Base-by-base conservation (phyloP, 768 basidiomycete genomes). In the Tricholoma matsutake region DNA sequence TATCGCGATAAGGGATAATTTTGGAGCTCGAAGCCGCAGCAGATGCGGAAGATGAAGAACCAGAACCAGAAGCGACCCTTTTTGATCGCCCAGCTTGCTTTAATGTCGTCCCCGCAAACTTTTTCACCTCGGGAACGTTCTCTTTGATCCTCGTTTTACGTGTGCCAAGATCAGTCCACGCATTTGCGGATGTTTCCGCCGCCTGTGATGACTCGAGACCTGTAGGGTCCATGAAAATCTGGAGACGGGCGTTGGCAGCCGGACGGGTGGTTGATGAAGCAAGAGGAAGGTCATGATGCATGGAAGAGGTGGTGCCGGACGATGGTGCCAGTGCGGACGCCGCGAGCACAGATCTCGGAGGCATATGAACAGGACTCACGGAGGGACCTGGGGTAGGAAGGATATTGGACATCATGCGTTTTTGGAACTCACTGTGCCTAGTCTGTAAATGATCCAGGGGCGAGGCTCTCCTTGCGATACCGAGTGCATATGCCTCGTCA, bases 401-500 rank as follows among this genome's bases (percentile, higher is more conserved):
- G 9, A 77, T 68, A 35, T 75, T 75, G 25, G 81, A 78, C 87
- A 92, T 89, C 91, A 92, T 95, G 57, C 92, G 89, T 77, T 83
- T 95, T 71, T 95, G 92, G 75, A 98, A 98, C 45, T 96, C 94
- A 56, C 83, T 75, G 69, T 96, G 87, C 65, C 89, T 83, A 56
- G 76, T 80, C 71, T 91, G 84, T 3, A 99, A 81, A 54, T 87
- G 88, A 39, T 94, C 93, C 16, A 94, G 76, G 0, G 96, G 95
- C 9, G 81, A 72, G 0, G 93, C 96, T 59, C 85, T 85, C 51
- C 97, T 80, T 31, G 91, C 89, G 54, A 98, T 91, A 1, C 95
- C 97, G 3, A 99, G 80, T n/a, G 82, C 75, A 72, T 95, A 97
- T 6, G 88, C 84, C 41, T 88, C 86, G 67, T 98, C 96, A n/a